phyloP scores from a whole-genome alignment of 2,329 filamentous ascomycete genomes.

The Fusarium dimerum region DNA sequence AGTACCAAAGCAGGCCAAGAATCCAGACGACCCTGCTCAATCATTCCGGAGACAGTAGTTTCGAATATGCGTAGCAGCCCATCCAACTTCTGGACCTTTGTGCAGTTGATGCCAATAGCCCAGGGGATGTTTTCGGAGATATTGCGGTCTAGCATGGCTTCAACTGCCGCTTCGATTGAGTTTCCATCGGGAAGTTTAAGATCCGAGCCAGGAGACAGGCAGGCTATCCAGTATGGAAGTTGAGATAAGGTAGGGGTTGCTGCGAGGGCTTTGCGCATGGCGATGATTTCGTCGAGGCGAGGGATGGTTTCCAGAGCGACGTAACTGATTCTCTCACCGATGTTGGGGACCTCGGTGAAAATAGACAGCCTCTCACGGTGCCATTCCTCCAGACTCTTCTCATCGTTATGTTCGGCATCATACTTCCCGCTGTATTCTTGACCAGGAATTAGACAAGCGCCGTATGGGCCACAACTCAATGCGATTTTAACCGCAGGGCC shows the following conservation, averaged over 20 bases:
- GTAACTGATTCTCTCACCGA: conserved; percentile 48
- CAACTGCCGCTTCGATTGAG: conserved; percentile 35
- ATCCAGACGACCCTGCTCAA: conserved; percentile 33
- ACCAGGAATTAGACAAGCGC: conserved; percentile 65
- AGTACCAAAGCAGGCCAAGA: conserved; percentile 58
- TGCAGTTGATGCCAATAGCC: conserved; percentile 71
- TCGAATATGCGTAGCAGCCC: conserved; percentile 57
- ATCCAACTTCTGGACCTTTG: conserved; percentile 63
- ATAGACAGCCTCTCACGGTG: conserved; percentile 55
- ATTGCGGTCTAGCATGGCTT: conserved; percentile 38
- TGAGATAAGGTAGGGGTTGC: conserved; percentile 26
- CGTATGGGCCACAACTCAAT: conserved; percentile 66
- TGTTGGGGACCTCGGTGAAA: conserved; percentile 44
- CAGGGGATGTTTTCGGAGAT: conserved; percentile 44
- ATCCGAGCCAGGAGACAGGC: conserved; percentile 59
- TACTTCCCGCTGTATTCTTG: conserved; percentile 67
- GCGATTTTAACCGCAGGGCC: conserved; percentile 43
- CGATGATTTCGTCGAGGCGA: conserved; percentile 60
- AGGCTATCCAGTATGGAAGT: conserved; percentile 60
- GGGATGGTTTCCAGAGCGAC: conserved; percentile 69
- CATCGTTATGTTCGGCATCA: conserved; percentile 47
- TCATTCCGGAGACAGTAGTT: conserved; percentile 42
- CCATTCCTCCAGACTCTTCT: conserved; percentile 53
- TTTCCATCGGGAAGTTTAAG: conserved; percentile 59
- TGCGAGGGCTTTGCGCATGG: conserved; percentile 50